phyloP scores from a whole-genome alignment of 1,284 basidiomycete genomes.

The Grifola frondosa region DNA sequence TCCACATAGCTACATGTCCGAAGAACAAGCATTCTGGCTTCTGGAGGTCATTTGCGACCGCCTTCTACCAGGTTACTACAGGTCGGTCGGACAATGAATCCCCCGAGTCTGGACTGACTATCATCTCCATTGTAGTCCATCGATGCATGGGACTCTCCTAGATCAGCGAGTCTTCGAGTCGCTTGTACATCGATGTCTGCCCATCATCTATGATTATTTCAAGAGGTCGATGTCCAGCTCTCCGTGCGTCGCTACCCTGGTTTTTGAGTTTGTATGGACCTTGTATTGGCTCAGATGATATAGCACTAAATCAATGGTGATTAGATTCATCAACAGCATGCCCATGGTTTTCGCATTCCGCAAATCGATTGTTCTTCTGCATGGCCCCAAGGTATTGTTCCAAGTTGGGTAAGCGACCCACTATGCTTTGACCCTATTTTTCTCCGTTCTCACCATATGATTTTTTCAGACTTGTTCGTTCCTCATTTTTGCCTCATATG shows the following conservation, averaged over 20 bases:
- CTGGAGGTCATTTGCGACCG: conserved; percentile 95
- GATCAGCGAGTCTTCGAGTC: conserved; percentile 99
- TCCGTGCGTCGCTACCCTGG: conserved; percentile 99
- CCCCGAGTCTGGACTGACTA: neutral
- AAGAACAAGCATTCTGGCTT: conserved; percentile 98
- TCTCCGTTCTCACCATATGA: conserved; percentile 6
- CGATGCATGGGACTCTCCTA: conserved; percentile 97
- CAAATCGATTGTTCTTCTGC: conserved; percentile 97
- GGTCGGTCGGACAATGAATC: conserved; percentile 47
- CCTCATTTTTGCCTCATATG: neutral
- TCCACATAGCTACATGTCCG: conserved; percentile 86
- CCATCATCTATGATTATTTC: conserved; percentile 95
- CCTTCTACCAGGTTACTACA: conserved; percentile 96
- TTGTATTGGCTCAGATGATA: neutral
- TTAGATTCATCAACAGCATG: conserved; percentile 96
- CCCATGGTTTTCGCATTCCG: conserved; percentile 99
- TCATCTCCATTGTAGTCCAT: conserved; percentile 57
- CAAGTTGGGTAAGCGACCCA: conserved; percentile 84
- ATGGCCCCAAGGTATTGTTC: conserved; percentile 98
- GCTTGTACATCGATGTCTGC: conserved; percentile 87
- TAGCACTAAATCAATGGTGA: neutral
- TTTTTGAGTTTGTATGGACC: conserved; percentile 84
- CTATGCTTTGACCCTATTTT: neutral
- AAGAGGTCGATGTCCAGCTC: conserved; percentile 90
- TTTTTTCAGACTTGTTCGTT: conserved; percentile 42